Evolutionary conservation across 176 grass and related monocot genomes (phyloP).

Genomic region (Carex scoparia): DNA sequence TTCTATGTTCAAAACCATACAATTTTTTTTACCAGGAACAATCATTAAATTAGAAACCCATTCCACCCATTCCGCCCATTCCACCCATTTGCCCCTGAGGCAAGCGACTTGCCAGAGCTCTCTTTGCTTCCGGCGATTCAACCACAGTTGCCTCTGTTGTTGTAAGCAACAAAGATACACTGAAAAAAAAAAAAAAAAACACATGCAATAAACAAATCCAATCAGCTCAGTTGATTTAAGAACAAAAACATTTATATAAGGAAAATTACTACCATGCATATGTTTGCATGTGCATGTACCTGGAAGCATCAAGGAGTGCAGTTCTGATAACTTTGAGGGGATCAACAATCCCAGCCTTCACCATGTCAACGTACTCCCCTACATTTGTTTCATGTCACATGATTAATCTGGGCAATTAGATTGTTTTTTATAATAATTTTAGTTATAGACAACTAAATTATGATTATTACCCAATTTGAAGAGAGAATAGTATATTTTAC

Average conservation of each 20-base stretch:
- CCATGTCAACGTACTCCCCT: conserved; percentile 94
- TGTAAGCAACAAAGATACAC: conserved; percentile 70
- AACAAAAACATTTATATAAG: background rate
- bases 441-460: background rate
- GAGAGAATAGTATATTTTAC: conserved; percentile 4
- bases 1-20: background rate
- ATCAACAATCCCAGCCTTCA: conserved; percentile 84
- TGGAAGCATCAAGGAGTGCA: conserved; percentile 77
- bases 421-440: conserved; percentile 2
- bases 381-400: conserved; percentile 13
- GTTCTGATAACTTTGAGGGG: conserved; percentile 85
- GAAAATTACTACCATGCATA: background rate
- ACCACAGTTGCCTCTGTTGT: conserved; percentile 63
- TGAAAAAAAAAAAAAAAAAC: conserved; percentile 23
- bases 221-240: background rate
- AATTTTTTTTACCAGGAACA: conserved; percentile 15
- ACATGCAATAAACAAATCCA: background rate
- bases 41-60: conserved; percentile 40
- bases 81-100: conserved; percentile 39
- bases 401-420: background rate
- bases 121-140: conserved; percentile 48
- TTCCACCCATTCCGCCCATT: conserved; percentile 34
- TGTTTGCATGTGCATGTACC: conserved; percentile 33
- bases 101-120: conserved; percentile 32
- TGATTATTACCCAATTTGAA: background rate